These are phyloP conservation scores for Xanthoconium stramineum DNA, from an alignment of 768 basidiomycete species.

Conservation along the genomic window DNA sequence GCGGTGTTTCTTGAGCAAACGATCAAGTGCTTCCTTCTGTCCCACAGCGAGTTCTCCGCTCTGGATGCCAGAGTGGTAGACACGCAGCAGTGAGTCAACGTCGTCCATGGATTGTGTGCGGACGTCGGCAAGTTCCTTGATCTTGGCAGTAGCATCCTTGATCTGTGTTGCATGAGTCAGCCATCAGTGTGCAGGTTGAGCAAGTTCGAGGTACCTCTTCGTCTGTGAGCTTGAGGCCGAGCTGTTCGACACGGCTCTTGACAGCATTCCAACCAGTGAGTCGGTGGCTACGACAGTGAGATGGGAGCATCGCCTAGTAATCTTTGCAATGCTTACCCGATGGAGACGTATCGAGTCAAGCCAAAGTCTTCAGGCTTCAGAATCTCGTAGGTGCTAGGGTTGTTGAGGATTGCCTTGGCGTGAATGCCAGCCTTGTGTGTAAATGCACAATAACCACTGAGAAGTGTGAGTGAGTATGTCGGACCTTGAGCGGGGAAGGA, in stretches of 20 bases:
- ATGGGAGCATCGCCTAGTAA: neutral
- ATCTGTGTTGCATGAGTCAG: conserved; percentile 43
- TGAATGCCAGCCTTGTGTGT: conserved; percentile 99
- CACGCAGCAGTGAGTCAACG: conserved; percentile 92
- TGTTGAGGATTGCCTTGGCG: conserved; percentile 99
- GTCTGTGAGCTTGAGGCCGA: conserved; percentile 85
- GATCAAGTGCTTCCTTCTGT: conserved; percentile 89
- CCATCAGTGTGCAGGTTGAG: neutral
- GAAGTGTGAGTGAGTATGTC: neutral
- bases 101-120: conserved; percentile 99
- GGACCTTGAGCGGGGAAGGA: neutral
- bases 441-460: conserved; percentile 97
- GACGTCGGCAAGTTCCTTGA: conserved; percentile 98
- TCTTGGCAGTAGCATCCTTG: conserved; percentile 98
- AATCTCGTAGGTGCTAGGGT: conserved; percentile 99
- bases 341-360: conserved; percentile 94
- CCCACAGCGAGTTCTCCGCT: conserved; percentile 90
- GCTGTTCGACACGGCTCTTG: conserved; percentile 98
- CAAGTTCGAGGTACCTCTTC: conserved; percentile 56
- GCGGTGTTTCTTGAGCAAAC: conserved; percentile 78
- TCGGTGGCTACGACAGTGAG: conserved; percentile 59
- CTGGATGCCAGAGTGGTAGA: conserved; percentile 93
- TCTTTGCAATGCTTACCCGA: conserved; percentile 54
- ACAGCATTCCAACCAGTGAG: conserved; percentile 99
- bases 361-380: conserved; percentile 99